Evolutionary conservation across 352 stramenopile species (phyloP).

Genomic region (Globisporangium alternatum): DNA sequence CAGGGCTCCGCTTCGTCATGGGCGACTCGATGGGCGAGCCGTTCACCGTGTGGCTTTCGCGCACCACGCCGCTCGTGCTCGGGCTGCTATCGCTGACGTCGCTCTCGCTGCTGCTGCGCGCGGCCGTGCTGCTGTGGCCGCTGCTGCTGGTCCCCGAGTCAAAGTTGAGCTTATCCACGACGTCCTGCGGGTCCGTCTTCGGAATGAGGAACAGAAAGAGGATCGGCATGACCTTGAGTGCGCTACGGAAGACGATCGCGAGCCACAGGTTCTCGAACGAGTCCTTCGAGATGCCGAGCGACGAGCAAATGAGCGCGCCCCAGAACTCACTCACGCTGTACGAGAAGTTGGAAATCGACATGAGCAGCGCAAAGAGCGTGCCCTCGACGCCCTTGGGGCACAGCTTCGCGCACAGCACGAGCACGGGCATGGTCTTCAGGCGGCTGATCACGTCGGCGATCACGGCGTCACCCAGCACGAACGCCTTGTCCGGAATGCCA

Average conservation of each 20-base stretch:
- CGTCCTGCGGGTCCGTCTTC: constrained; percentile 65
- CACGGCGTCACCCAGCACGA: constrained; percentile 95
- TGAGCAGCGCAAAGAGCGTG: constrained; percentile 96
- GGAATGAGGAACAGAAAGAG: constrained; percentile 87
- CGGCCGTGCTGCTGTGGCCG: constrained; percentile 8
- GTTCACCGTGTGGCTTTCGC: constrained; percentile 42
- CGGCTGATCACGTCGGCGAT: constrained; percentile 82
- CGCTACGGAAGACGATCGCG: constrained; percentile 89
- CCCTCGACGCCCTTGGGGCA: constrained; percentile 95
- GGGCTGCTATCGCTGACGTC: constrained; percentile 19
- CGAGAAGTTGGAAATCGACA: constrained; percentile 97
- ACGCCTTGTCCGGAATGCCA: constrained; percentile 94
- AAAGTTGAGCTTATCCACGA: constrained; percentile 72
- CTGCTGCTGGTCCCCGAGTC: constrained; percentile 22
- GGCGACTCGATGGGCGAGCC: constrained; percentile 23
- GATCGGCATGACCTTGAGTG: constrained; percentile 90
- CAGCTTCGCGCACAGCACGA: constrained; percentile 93
- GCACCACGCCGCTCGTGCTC: constrained; percentile 31
- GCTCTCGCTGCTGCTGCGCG: constrained; percentile 24
- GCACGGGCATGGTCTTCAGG: constrained; percentile 90
- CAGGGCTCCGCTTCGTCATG: constrained; percentile 6
- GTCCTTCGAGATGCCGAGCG: constrained; percentile 87
- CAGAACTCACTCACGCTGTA: constrained; percentile 92
- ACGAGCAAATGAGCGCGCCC: constrained; percentile 87
- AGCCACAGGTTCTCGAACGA: constrained; percentile 92